Base-by-base conservation (phyloP, 2,329 filamentous ascomycete species). In the Microthyrium microscopicum region DNA sequence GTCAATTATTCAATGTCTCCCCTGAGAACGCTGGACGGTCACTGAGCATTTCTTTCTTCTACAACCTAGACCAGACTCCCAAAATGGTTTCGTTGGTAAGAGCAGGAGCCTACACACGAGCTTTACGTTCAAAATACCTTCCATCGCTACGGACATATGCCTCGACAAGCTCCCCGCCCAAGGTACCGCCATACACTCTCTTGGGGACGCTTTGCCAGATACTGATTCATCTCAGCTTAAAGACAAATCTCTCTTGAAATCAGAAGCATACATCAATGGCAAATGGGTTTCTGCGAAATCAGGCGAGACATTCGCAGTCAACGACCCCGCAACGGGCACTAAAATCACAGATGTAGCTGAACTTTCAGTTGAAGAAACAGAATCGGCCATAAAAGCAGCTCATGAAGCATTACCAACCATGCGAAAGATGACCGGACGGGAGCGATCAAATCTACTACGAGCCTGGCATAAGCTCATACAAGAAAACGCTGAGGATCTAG, bases 221-320 rank as follows among this genome's bases (percentile, higher is more conserved):
- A n/a, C n/a, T n/a, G n/a, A n/a, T n/a, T n/a, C n/a, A n/a, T n/a
- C n/a, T n/a, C n/a, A 59, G 56, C 55, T 66, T 40, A 62, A 55
- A 39, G 61, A 66, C 45, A 55, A 56, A 41, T 60, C 55, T 17
- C 69, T 98, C 39, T 70, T 95, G 48, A 94, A 91, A 62, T 72
- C 77, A 45, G 70, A 85, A 51, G 60, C 73, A 48, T 94, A 87
- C 51, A 75, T 95, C 49, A 87, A 98, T 53, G 89, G 89, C 48
- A 70, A 92, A 68, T 98, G 85, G 81, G 70, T 91, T 40, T 67
- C 69, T 45, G 81, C 87, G 45, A 71, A 73, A 49, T 92, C 83
- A 1, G 82, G 83, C 50, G 75, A 91, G 68, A 93, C 83, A 29
- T 98, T 95, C 55, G 76, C 89, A 52, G 81, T 94, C 39, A 26